A percentile compares a stretch with the other conserved stretches of the same genome.
These are phyloP conservation scores for Fusarium odoratissimum DNA, from an alignment of 2,329 filamentous ascomycete genomes.

Conservation along the genomic window DNA sequence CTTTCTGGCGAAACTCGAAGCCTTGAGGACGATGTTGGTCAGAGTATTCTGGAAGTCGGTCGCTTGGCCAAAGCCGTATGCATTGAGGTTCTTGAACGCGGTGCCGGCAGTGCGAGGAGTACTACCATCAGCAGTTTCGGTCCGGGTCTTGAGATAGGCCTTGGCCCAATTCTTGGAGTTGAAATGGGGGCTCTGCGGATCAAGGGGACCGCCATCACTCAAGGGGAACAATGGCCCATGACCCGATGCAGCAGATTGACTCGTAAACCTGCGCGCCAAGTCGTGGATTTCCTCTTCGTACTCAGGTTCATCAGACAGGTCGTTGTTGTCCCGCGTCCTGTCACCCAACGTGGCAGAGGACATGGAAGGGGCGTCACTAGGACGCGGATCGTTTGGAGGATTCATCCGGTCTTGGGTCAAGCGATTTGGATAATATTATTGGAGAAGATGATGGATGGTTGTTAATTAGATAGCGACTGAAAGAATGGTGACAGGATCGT, in stretches of 20 bases:
- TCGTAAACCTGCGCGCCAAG: conserved; percentile 27
- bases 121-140: conserved; percentile 55
- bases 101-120: conserved; percentile 69
- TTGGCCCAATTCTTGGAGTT: conserved; percentile 57
- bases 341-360: conserved; percentile 2
- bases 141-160: conserved; percentile 47
- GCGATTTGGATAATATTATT: accelerated
- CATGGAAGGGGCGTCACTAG: neutral
- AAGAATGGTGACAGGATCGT: neutral
- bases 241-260: conserved; percentile 14
- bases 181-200: conserved; percentile 55
- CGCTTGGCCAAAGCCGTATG: conserved; percentile 71
- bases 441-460: accelerated
- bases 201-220: conserved; percentile 41
- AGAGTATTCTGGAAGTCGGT: conserved; percentile 77
- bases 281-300: conserved; percentile 15
- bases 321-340: neutral
- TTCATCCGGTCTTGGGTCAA: neutral
- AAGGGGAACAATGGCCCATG: conserved; percentile 35
- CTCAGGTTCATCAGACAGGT: neutral
- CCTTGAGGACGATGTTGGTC: conserved; percentile 65
- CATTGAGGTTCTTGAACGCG: conserved; percentile 72
- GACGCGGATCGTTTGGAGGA: neutral
- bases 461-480: accelerated
- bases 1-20: conserved; percentile 54